A percentile compares a stretch with the other conserved stretches of the same genome.
phyloP scores from a whole-genome alignment of 495 filamentous ascomycete genomes.

The Hypoxylon lenormandii region DNA sequence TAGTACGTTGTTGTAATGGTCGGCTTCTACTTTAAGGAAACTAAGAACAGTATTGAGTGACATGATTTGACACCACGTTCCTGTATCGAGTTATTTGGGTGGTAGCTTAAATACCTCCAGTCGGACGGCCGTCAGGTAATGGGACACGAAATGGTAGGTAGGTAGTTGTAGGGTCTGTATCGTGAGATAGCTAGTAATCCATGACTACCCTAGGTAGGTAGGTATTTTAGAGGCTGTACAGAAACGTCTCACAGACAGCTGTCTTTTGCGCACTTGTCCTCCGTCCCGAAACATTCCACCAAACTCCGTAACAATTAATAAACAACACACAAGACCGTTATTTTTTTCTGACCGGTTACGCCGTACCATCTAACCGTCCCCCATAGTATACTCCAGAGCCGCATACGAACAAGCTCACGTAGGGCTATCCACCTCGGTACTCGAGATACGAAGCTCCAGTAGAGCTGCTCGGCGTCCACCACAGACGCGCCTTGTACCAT shows the following conservation, averaged over 20 bases:
- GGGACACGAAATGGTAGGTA: too few relatives aligned
- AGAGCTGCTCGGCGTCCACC: constrained; percentile 3
- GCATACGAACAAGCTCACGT: constrained; percentile 6
- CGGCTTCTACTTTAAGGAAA: too few relatives aligned
- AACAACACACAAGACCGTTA: constrained; percentile 28
- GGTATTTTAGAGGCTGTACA: constrained; percentile 6
- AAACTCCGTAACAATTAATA: constrained; percentile 22
- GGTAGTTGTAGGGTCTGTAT: too few relatives aligned
- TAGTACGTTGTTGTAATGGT: too few relatives aligned
- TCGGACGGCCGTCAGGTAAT: too few relatives aligned
- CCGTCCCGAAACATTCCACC: constrained; percentile 38
- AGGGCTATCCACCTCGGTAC: background rate
- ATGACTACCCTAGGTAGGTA: too few relatives aligned
- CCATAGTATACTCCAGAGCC: background rate
- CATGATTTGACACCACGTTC: too few relatives aligned
- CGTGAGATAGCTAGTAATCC: too few relatives aligned
- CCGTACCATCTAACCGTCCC: constrained; percentile 9
- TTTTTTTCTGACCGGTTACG: constrained; percentile 16
- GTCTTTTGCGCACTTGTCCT: constrained; percentile 41
- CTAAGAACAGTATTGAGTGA: too few relatives aligned
- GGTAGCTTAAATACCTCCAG: too few relatives aligned
- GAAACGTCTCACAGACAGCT: constrained; percentile 43
- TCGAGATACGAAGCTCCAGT: background rate
- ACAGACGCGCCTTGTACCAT: constrained; percentile 4
- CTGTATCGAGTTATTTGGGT: too few relatives aligned